Evolutionary conservation across 2,329 filamentous ascomycete genomes (phyloP).

Genomic region (Rhexocercosporidium sp.): DNA sequence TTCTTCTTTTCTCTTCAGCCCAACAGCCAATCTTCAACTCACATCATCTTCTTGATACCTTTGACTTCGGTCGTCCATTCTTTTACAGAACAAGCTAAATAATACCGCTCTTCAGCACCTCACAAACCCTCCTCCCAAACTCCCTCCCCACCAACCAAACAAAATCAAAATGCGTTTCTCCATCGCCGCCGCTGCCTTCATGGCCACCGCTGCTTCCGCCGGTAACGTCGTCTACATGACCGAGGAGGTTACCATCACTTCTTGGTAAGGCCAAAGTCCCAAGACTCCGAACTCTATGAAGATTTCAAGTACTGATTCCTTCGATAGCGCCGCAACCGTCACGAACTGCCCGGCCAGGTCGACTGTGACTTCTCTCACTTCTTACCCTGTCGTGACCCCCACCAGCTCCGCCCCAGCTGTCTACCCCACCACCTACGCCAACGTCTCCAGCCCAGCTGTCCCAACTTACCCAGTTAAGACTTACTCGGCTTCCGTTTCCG

Average conservation of each 20-base stretch:
- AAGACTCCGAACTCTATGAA: not conserved
- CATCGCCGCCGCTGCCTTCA: constrained; percentile 40
- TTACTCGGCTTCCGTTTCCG: constrained; percentile 12
- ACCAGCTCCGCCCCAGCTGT: constrained; percentile 20
- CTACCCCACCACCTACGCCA: constrained; percentile 31
- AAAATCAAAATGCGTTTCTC: constrained; percentile 44
- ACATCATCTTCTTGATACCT: constrained; percentile 29
- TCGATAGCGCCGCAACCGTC: constrained; percentile 46
- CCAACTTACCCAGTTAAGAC: constrained; percentile 15
- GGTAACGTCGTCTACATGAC: constrained; percentile 51
- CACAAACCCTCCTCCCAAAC: constrained; percentile 21
- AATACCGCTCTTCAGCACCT: constrained; percentile 31
- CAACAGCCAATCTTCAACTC: constrained; percentile 35
- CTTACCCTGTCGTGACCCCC: constrained; percentile 29
- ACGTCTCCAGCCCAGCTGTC: constrained; percentile 20
- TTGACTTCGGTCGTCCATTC: constrained; percentile 43
- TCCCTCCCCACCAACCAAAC: constrained; percentile 27
- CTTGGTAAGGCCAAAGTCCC: constrained; percentile 37
- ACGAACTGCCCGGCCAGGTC: constrained; percentile 48
- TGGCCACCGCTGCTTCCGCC: constrained; percentile 39
- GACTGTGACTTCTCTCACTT: constrained; percentile 33
- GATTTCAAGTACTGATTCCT: constrained; percentile 28
- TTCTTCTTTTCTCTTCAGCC: constrained; percentile 31
- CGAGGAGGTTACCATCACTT: constrained; percentile 57
- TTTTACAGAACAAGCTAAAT: constrained; percentile 30